Evolutionary conservation across 2,329 filamentous ascomycete genomes (phyloP).

Genomic region (Nigrograna mackinnonii): DNA sequence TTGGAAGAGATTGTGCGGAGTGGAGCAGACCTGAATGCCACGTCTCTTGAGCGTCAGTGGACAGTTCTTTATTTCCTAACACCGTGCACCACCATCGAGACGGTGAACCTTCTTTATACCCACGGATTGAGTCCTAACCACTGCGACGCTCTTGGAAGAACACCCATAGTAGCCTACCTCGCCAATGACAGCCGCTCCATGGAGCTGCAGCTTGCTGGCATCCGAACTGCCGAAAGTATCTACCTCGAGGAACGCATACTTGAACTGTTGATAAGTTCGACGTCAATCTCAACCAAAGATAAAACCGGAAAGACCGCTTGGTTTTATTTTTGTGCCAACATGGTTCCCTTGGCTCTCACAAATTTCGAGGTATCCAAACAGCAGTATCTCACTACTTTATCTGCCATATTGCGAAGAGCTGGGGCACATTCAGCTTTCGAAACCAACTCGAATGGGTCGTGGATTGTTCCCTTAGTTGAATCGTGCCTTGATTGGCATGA

Average conservation of each 20-base stretch:
- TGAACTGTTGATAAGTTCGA: background rate
- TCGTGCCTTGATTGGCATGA: background rate
- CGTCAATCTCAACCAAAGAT: background rate
- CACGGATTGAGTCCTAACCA: background rate
- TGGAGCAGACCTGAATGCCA: background rate
- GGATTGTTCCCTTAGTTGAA: conserved; percentile 1
- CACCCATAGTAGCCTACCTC: background rate
- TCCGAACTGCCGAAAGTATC: background rate
- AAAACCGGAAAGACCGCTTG: background rate
- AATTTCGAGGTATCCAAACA: background rate
- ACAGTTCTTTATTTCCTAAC: too few species aligned
- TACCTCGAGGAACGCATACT: background rate
- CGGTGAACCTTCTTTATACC: background rate
- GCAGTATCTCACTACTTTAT: background rate
- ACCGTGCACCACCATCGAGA: background rate
- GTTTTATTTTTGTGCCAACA: background rate
- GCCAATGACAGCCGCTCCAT: background rate
- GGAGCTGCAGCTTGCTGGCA: background rate
- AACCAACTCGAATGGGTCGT: background rate
- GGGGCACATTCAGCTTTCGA: background rate
- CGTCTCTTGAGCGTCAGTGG: too few species aligned
- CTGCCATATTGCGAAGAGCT: background rate
- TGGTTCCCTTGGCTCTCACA: background rate
- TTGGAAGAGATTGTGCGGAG: background rate
- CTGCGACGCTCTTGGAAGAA: background rate